Base-by-base conservation (phyloP, 2,329 filamentous ascomycete species). In the Paraphoma sp. region DNA sequence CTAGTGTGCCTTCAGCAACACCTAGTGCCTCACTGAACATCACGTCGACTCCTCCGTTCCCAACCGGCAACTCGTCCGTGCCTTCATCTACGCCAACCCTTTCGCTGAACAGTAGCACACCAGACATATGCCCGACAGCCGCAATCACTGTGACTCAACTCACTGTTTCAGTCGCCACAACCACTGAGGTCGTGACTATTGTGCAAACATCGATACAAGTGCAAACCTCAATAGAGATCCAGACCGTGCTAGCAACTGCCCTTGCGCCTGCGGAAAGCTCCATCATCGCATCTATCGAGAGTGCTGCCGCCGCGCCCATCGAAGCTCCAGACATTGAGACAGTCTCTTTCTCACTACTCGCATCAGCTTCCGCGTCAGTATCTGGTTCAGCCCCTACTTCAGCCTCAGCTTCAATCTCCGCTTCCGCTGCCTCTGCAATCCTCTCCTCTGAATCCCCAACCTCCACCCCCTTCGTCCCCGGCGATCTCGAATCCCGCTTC, bases 31-130 rank as follows among this genome's bases (percentile, higher is more conserved):
- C 65, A 4, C 42, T 51, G 8, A 66, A 67, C 29, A 55, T 53
- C 3, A 59, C 57, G 2, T 53, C 47, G 9, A 51, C 53, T 23
- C 59, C 56, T 16, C 49, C 56, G 5, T 51, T 58, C 46, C 48
- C 51, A 6, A 63, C 60, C 16, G 59, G 61, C 2, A 64, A 59
- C 44, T 60, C 43, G 18, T 59, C 60, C 3, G 31, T 54, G 10
- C 56, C 59, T 11, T 61, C 59, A 2, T 42, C 50, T 3, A 63
- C 56, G 11, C 51, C 62, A n/a, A 63, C 68, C 0, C n/a, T 57
- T 0, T 62, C 60, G 9, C 11, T 64, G 28, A 63, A 65, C 38
- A 61, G 54, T 49, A 48, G 58, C 16, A 23, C 46, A n/a, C 38
- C 55, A 29, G 18, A 48, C 45, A 36, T 60, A 3, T 68, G 64